Conservation (phyloP, 2,329 filamentous ascomycete genomes). For the Aaosphaeria arxii region DNA sequence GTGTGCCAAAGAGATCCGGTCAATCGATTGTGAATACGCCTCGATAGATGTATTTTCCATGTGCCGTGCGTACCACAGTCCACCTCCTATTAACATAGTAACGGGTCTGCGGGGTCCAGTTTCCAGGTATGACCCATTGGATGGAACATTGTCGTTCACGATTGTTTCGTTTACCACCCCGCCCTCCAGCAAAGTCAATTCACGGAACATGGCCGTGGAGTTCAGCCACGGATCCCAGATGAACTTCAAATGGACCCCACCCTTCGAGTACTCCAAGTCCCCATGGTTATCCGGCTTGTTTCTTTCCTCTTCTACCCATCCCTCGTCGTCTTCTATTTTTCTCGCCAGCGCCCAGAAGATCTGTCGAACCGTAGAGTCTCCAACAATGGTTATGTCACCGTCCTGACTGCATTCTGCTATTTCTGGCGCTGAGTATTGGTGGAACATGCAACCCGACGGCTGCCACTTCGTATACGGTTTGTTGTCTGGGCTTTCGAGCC, state of each 20-base stretch:
- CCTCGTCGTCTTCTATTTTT: slow-evolving; percentile 43
- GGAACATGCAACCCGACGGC: slow-evolving; percentile 58
- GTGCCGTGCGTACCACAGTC: slow-evolving; percentile 55
- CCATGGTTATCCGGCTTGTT: slow-evolving; percentile 28
- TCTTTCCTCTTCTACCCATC: slow-evolving; percentile 34
- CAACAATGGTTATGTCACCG: slow-evolving; percentile 57
- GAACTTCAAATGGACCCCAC: slow-evolving; percentile 52
- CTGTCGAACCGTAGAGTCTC: slow-evolving; percentile 60
- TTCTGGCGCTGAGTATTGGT: slow-evolving; percentile 53
- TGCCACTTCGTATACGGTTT: slow-evolving; percentile 53
- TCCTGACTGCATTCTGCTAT: slow-evolving; percentile 52
- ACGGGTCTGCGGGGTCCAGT: slow-evolving; percentile 30
- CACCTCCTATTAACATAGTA: slow-evolving; percentile 53
- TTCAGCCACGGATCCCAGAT: slow-evolving; percentile 65
- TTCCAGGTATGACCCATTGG: slow-evolving; percentile 1
- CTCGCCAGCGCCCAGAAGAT: slow-evolving; percentile 58
- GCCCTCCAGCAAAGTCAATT: slow-evolving; percentile 36
- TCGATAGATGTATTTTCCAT: slow-evolving; percentile 45
- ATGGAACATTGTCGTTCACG: slow-evolving; percentile 2
- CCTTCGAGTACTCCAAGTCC: slow-evolving; percentile 45
- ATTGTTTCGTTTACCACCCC: slow-evolving; percentile 10
- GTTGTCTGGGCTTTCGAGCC: slow-evolving; percentile 43
- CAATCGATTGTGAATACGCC: slow-evolving; percentile 47
- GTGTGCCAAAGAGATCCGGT: slow-evolving; percentile 33
- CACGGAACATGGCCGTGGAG: slow-evolving; percentile 42